Base-by-base conservation (phyloP, 257 asterid species). In the Solanum paucissectum region DNA sequence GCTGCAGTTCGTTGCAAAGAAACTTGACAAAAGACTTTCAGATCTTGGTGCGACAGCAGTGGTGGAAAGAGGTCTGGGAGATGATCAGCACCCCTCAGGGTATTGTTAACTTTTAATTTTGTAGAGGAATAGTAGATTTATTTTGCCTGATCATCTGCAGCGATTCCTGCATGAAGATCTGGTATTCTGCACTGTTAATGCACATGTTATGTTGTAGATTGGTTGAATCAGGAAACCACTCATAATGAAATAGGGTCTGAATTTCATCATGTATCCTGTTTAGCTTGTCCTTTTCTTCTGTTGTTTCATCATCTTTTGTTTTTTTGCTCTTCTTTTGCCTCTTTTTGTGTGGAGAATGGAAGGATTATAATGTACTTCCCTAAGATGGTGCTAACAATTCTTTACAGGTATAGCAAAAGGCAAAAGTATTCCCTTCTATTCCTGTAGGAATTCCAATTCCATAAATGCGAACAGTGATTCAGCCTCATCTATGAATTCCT, bases 71-170 rank as follows among this genome's bases (percentile, higher is more conserved):
- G 99, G 99, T 72, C 93, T 96, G 83, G 99, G 99, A 90, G 99
- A 97, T 94, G 99, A 97, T 89, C 99, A 97, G 91, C 98, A 95
- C 87, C 94, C 97, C 86, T 93, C 99, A 86, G 99, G 99, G 99
- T 97, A 94, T 87, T 91, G 13, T 87, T 87, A 79, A 83, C 23
- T 12, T 68, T 84, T 49, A 58, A 38, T 86, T 29, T 49, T 49
- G 86, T 29, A 82, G 20, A 82, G 29, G 44, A 82, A 49, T 29
- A 29, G 29, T 49, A 46, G 32, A 49, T 82, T 82, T n/a, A 13
- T n/a, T 38, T 76, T 76, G 23, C 36, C 83, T 76, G 83, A 76
- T n/a, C 60, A 76, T 76, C 83, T 40, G 83, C 60, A 23, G 60
- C 1, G 10, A 40, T 38, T 76, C 23, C 83, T 74, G 83, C 52